Percentiles rank a stretch among this genome's conserved stretches.
Evolutionary conservation across 1,284 basidiomycete genomes (phyloP).

Genomic region (Cryptococcus depauperatus): DNA sequence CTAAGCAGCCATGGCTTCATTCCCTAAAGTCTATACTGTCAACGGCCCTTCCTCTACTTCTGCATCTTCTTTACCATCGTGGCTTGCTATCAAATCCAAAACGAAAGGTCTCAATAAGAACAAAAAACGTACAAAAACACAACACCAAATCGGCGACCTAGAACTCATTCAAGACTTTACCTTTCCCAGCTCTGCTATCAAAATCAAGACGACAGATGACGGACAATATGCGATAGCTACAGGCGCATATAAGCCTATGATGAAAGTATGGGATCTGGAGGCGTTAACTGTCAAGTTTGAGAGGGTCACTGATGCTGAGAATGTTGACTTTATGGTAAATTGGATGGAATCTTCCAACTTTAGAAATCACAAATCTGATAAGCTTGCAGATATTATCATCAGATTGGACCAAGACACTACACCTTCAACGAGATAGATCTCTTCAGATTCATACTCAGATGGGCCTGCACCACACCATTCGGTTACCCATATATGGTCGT

Average conservation of each 20-base stretch:
- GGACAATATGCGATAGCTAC: conserved; percentile 89
- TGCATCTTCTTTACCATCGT: conserved; percentile 77
- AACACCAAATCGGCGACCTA: conserved; percentile 48
- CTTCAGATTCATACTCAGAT: conserved; percentile 91
- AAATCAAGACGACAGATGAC: conserved; percentile 81
- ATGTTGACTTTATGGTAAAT: conserved; percentile 89
- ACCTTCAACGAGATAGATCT: conserved; percentile 92
- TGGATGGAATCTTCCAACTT: background rate
- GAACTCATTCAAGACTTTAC: conserved; percentile 93
- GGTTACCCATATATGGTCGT: conserved; percentile 90
- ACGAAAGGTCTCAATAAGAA: conserved; percentile 25
- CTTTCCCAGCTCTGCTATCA: conserved; percentile 92
- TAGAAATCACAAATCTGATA: background rate
- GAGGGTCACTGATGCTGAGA: conserved; percentile 91
- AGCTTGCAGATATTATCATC: conserved; percentile 75
- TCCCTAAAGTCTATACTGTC: conserved; percentile 79
- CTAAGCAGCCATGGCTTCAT: conserved; percentile 12
- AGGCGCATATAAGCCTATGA: conserved; percentile 96
- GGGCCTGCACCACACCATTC: conserved; percentile 82
- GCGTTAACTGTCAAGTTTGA: conserved; percentile 93
- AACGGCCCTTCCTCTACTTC: conserved; percentile 77
- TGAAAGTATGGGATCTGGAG: conserved; percentile 90
- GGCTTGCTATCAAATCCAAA: conserved; percentile 62
- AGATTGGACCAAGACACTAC: conserved; percentile 99
- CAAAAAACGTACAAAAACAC: conserved; percentile 43